Evolutionary conservation across 1,284 basidiomycete species (phyloP).

Genomic region (Meira nashicola): DNA sequence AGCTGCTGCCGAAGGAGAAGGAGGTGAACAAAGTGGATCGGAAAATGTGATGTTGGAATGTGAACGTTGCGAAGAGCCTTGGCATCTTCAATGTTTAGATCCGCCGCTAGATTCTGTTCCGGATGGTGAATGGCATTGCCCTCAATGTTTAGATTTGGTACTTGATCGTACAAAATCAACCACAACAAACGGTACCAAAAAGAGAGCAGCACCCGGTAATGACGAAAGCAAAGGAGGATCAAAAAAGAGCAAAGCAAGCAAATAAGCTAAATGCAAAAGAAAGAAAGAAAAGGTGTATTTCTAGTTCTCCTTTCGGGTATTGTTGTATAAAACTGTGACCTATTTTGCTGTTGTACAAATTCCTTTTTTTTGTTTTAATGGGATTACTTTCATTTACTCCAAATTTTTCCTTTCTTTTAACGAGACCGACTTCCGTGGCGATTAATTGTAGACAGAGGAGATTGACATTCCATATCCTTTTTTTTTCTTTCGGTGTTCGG

Average conservation of each 20-base stretch:
- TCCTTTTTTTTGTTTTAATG: no score
- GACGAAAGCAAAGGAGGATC: neutral
- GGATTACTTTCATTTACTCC: no score
- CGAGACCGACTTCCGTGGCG: no score
- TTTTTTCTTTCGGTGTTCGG: no score
- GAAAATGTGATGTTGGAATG: constrained; percentile 46
- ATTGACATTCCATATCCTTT: no score
- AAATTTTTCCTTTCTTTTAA: no score
- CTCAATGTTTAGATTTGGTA: constrained; percentile 21
- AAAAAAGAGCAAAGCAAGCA: neutral
- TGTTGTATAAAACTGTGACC: no score
- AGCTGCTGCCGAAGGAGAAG: constrained; percentile 44
- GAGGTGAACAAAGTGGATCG: no score
- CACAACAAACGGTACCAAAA: neutral
- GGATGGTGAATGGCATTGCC: constrained; percentile 60
- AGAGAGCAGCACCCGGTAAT: constrained; percentile 3
- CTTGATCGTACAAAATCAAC: neutral
- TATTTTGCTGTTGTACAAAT: no score
- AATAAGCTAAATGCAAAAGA: neutral
- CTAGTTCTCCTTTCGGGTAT: no score
- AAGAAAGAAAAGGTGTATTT: neutral
- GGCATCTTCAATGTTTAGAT: constrained; percentile 73
- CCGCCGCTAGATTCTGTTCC: constrained; percentile 74
- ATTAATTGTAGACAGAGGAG: no score
- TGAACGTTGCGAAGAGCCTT: constrained; percentile 77